Evolutionary conservation across 2,329 filamentous ascomycete genomes (phyloP).

Genomic region (Falciphora oryzae): DNA sequence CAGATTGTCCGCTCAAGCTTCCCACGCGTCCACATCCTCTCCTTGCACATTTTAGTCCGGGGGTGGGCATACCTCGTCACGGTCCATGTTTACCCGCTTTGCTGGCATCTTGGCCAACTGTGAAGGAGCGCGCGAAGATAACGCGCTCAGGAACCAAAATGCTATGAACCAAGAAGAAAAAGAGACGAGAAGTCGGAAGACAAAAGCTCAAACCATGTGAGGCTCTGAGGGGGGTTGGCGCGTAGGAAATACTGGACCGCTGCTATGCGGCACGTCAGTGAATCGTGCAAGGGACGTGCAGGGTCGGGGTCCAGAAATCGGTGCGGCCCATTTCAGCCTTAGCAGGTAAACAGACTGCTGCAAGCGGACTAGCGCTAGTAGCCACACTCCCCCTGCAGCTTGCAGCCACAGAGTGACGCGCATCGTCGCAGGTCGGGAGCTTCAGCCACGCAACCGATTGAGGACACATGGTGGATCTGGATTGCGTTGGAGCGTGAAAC

Average conservation of each 20-base stretch:
- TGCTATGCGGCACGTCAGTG: not conserved
- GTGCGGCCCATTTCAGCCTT: not conserved
- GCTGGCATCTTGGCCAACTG: slow-evolving; percentile 2
- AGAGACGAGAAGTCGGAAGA: not conserved
- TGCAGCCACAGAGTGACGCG: slow-evolving; percentile 11
- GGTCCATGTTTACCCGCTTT: slow-evolving; percentile 27
- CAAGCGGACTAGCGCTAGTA: slow-evolving; percentile 12
- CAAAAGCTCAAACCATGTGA: not conserved
- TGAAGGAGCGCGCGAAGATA: slow-evolving; percentile 1
- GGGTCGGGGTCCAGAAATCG: too few species aligned
- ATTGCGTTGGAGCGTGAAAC: not conserved
- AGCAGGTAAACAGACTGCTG: slow-evolving; percentile 20
- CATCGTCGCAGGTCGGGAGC: not conserved
- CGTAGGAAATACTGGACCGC: not conserved
- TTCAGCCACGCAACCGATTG: slow-evolving; percentile 9
- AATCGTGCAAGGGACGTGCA: not conserved
- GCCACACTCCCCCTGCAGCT: slow-evolving; percentile 5
- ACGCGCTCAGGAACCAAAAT: not conserved
- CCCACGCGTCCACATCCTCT: not conserved
- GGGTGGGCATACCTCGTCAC: slow-evolving; percentile 27
- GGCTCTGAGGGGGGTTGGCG: not conserved
- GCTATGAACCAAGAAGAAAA: not conserved
- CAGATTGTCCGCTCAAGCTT: not conserved
- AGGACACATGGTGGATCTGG: slow-evolving; percentile 8
- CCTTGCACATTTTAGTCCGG: not conserved